A percentile compares a stretch with the other conserved stretches of the same genome.
Evolutionary conservation across 2,329 filamentous ascomycete species (phyloP).

Genomic region (Trichoderma aggressivum): DNA sequence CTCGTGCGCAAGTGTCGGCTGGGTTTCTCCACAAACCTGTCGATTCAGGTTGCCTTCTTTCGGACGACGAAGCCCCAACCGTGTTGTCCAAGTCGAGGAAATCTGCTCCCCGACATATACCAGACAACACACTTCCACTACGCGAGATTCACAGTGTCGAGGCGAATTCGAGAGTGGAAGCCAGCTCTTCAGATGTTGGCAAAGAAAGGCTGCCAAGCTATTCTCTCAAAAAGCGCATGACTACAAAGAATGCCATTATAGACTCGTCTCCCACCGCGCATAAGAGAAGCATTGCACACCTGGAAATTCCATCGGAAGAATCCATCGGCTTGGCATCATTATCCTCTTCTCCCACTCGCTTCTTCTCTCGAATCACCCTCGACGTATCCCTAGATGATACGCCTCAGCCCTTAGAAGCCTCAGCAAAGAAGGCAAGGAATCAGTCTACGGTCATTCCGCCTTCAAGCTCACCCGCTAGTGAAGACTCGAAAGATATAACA

Average conservation of each 20-base stretch:
- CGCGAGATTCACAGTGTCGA: not conserved
- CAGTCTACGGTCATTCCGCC: not conserved
- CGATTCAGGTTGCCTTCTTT: slow-evolving; percentile 28
- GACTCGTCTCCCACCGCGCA: not conserved
- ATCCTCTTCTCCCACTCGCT: slow-evolving; percentile 13
- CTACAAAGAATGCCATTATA: not conserved
- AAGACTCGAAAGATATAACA: not conserved
- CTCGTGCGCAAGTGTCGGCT: not conserved
- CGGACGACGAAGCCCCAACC: slow-evolving; percentile 38
- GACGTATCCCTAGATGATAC: slow-evolving; percentile 2
- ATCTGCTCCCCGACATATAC: not conserved
- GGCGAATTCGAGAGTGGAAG: not conserved
- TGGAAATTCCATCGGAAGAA: not conserved
- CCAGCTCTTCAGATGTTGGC: not conserved
- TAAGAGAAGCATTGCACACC: not conserved
- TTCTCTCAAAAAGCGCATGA: not conserved
- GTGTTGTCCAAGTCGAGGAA: slow-evolving; percentile 21
- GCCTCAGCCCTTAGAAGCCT: not conserved
- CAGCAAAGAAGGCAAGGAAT: slow-evolving; percentile 6
- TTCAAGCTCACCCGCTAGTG: not conserved
- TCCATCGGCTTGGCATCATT: not conserved
- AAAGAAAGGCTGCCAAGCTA: not conserved
- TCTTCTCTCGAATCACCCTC: not conserved
- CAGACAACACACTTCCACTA: not conserved
- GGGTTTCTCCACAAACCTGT: not conserved